Conservation (phyloP, 345 rosid species). For the Populus euphratica region DNA sequence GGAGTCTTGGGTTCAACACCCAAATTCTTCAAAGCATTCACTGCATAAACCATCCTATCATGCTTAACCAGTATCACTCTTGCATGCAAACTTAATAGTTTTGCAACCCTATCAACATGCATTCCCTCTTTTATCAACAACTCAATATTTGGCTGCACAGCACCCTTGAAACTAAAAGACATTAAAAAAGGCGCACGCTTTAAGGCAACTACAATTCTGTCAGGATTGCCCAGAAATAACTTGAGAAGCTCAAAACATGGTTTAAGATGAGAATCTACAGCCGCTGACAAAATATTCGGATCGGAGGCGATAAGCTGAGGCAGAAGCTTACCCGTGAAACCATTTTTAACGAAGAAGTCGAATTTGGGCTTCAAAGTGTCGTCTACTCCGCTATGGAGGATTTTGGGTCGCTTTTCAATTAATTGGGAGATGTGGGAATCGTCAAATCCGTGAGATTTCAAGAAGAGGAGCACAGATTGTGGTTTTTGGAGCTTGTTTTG, state of each 20-base stretch:
- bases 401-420: neutral
- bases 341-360: conserved; percentile 10
- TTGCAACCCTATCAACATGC: too few species aligned
- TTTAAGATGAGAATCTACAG: neutral
- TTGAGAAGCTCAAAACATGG: conserved; percentile 10
- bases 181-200: too few species aligned
- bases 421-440: conserved; percentile 15
- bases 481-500: neutral
- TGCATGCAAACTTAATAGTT: too few species aligned
- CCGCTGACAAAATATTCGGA: neutral
- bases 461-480: conserved; percentile 12
- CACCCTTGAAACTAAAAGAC: too few species aligned
- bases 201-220: too few species aligned
- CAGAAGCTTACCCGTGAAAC: conserved; percentile 10
- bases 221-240: too few species aligned
- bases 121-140: too few species aligned
- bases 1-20: conserved; percentile 15
- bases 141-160: too few species aligned
- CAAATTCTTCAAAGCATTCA: too few species aligned
- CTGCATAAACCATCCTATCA: too few species aligned
- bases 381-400: conserved; percentile 8
- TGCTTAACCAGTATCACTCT: too few species aligned
- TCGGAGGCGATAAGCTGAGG: conserved; percentile 1
- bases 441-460: conserved; percentile 17
- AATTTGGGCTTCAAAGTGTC: conserved; percentile 22